Evolutionary conservation across 495 filamentous ascomycete species (phyloP).

Genomic region (Penicillium bovifimosum): DNA sequence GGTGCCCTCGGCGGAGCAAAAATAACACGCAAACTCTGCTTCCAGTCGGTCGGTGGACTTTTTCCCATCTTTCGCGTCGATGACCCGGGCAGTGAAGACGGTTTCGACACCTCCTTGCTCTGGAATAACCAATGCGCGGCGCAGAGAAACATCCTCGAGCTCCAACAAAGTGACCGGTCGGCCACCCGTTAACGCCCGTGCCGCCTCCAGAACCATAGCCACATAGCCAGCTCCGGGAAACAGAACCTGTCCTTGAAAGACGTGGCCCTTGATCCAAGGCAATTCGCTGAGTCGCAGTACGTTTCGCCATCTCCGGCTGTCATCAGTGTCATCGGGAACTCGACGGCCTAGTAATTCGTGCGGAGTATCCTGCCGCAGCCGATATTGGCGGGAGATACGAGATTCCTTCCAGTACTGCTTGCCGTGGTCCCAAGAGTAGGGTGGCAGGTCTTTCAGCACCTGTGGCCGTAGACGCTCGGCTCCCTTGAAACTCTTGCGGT

Average conservation of each 20-base stretch:
- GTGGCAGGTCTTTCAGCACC: not conserved
- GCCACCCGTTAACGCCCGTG: not conserved
- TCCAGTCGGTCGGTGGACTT: no score
- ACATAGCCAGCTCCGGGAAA: not conserved
- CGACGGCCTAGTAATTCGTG: not conserved
- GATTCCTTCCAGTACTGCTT: not conserved
- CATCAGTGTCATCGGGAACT: not conserved
- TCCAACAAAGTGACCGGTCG: not conserved
- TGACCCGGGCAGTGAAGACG: no score
- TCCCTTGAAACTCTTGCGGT: not conserved
- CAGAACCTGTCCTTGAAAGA: not conserved
- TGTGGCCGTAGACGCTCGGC: not conserved
- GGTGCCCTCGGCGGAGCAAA: no score
- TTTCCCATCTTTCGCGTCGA: no score
- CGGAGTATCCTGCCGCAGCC: accelerated
- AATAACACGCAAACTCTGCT: no score
- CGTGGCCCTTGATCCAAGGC: not conserved
- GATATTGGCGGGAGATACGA: not conserved
- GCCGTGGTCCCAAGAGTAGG: not conserved
- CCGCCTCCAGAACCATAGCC: not conserved
- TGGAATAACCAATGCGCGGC: not conserved
- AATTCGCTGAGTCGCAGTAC: not conserved
- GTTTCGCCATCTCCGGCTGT: not conserved
- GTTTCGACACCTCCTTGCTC: no score
- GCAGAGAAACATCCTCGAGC: not conserved